phyloP scores from a whole-genome alignment of 176 grass and related monocot genomes.

The Microstegium vimineum region DNA sequence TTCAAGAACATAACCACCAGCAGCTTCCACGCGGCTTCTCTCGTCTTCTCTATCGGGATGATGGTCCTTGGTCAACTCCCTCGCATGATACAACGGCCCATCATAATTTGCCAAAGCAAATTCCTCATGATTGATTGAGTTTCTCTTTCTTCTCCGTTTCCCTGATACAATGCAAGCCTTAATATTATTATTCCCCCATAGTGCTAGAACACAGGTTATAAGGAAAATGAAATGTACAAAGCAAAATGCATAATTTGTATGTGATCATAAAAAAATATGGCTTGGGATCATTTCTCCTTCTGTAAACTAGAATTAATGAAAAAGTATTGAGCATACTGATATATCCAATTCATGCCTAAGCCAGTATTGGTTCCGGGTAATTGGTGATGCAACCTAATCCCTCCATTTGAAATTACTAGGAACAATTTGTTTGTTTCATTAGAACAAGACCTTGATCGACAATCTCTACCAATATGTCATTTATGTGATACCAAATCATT shows the following conservation, averaged over 20 bases:
- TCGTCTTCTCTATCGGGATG: constrained; percentile 97
- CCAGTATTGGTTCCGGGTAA: neutral
- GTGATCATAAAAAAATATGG: neutral
- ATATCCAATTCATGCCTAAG: constrained; percentile 13
- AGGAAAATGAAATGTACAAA: neutral
- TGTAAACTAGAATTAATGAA: neutral
- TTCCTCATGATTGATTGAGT: constrained; percentile 25
- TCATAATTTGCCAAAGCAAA: constrained; percentile 59
- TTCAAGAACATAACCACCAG: constrained; percentile 83
- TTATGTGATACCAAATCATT: neutral
- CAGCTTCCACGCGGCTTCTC: constrained; percentile 79
- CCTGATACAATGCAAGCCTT: constrained; percentile 36
- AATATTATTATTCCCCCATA: constrained; percentile 14
- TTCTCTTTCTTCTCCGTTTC: constrained; percentile 62
- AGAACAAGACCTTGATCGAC: neutral
- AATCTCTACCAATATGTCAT: neutral
- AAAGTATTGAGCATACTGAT: neutral
- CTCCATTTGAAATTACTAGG: neutral
- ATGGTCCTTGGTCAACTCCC: constrained; percentile 87
- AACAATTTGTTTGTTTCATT: neutral
- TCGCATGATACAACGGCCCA: constrained; percentile 56
- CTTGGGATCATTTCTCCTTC: neutral
- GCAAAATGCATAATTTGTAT: neutral
- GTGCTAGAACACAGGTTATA: constrained; percentile 6
- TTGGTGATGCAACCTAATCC: neutral